Base-by-base conservation (phyloP, 2,329 filamentous ascomycete genomes). In the Nothophoma quercina region DNA sequence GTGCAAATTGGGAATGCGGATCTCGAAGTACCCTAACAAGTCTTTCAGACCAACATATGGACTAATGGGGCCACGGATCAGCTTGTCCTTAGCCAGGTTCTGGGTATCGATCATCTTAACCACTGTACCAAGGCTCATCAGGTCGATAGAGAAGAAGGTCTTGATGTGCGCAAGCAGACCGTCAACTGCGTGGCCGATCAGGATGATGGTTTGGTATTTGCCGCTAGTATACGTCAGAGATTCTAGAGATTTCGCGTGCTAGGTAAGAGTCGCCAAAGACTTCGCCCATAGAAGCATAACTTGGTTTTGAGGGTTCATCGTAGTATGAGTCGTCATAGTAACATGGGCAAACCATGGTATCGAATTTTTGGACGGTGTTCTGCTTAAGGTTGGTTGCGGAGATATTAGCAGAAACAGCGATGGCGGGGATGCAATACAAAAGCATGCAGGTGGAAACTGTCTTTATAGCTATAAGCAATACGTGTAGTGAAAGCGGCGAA, bases 71-170 rank as follows among this genome's bases (percentile, higher is more conserved):
- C 49, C 46, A 1, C 35, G 18, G 18, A 63, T 60, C 1, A 43
- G 39, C 1, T 44, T 34, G 2, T 60, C 23, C 10, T 46, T 33
- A 3, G 58, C 63, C 21, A 65, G 52, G 7, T 26, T 40, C 13
- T 65, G 63, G 2, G 60, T 63, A 18, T 64, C 62, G 25, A 66
- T 45, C 30, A 61, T 47, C 7, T 55, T 56, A 28, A 63, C 48
- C 32, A 66, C 50, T 12, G 55, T 62, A 7, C 60, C 51, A 12
- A 57, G 48, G 13, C 16, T 39, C 0, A 30, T 34, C 0, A 63
- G 19, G 13, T 64, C 48, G 13, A 64, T 15, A 1, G 48, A 51
- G 18, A 66, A 56, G 1, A 34, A 32, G 12, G 34, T 19, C 2
- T 53, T 30, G 19, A 64, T 46, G 8, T 61, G 46, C n/a, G n/a